Base-by-base conservation (phyloP, 805 yeast species). In the Pichia sporocuriosa region DNA sequence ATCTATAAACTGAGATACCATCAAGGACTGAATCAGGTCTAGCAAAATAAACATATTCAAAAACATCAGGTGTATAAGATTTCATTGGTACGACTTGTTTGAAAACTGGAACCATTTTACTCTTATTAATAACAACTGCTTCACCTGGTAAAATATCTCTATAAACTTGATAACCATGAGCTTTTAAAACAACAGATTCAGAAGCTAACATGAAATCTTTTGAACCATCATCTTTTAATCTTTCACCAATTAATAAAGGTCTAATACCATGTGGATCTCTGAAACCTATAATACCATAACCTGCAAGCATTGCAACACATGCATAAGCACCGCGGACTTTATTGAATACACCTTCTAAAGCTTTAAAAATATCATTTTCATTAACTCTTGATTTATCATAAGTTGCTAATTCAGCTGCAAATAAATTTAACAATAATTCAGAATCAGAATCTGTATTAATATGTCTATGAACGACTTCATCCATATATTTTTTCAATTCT, bases 261-360 rank as follows among this genome's bases (percentile, higher is more conserved):
- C 98, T 78, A 53, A 93, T 86, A 48, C 97, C 98, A 58, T 90
- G 81, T 26, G 98, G 96, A 65, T 93, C 98, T 64, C 98, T 77
- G 70, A 93, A 93, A 0, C 97, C 98, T 57, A 93, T 79, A 47
- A 93, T 58, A 35, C 96, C 97, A 65, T 82, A 93, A 35, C 98
- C 98, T 2, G 98, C 97, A 45, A 93, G 70, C 84, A 93, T 79
- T 41, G 94, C 94, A 37, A 82, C 79, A 67, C 96, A 88, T 1
- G 97, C 97, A 61, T 87, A 93, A n/a, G 96, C 97, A 49, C 98
- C 98, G 60, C 95, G 79, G 51, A 90, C 81, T 53, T 73, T 68
- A 34, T 77, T 69, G 71, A 75, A 86, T 22, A 93, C 86, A 43
- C 95, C 96, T 44, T 75, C 73, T 42, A 93, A 68, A 6, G 97